These are phyloP conservation scores for Pseudofabraea citricarpa DNA, from an alignment of 2,329 filamentous ascomycete genomes.

Conservation along the genomic window DNA sequence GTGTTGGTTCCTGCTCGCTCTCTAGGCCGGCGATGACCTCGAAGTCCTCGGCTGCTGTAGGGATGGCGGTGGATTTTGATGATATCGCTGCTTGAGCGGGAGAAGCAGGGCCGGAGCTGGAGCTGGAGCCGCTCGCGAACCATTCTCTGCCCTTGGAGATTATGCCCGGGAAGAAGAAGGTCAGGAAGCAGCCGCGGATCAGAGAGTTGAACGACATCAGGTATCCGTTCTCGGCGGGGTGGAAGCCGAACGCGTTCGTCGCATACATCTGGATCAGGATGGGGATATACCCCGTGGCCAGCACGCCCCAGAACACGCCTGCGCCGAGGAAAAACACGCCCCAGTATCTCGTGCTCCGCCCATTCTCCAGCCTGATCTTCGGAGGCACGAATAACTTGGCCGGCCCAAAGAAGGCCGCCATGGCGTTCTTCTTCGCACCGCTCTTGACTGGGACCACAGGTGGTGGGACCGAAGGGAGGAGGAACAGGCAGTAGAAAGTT, in stretches of 20 bases:
- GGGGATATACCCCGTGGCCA: slow-evolving; percentile 65
- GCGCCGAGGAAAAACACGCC: slow-evolving; percentile 59
- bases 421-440: slow-evolving; percentile 27
- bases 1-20: slow-evolving; percentile 11
- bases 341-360: slow-evolving; percentile 48
- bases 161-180: slow-evolving; percentile 37
- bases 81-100: not conserved
- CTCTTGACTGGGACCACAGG: slow-evolving; percentile 34
- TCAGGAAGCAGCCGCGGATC: slow-evolving; percentile 38
- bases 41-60: slow-evolving; percentile 2
- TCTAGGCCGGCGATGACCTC: slow-evolving; percentile 9
- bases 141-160: slow-evolving; percentile 35
- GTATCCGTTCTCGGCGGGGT: slow-evolving; percentile 37
- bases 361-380: slow-evolving; percentile 44
- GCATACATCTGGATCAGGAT: slow-evolving; percentile 48
- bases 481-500: slow-evolving; percentile 34
- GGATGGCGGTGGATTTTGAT: not conserved
- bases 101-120: not conserved
- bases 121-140: slow-evolving; percentile 5
- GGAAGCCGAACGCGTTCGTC: slow-evolving; percentile 38
- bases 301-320: slow-evolving; percentile 63
- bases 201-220: slow-evolving; percentile 40
- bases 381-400: slow-evolving; percentile 57
- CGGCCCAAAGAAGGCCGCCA: slow-evolving; percentile 57
- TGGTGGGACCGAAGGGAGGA: slow-evolving; percentile 44